These are phyloP conservation scores for Fusarium sp. DNA, from an alignment of 2,329 filamentous ascomycete genomes.

Conservation along the genomic window DNA sequence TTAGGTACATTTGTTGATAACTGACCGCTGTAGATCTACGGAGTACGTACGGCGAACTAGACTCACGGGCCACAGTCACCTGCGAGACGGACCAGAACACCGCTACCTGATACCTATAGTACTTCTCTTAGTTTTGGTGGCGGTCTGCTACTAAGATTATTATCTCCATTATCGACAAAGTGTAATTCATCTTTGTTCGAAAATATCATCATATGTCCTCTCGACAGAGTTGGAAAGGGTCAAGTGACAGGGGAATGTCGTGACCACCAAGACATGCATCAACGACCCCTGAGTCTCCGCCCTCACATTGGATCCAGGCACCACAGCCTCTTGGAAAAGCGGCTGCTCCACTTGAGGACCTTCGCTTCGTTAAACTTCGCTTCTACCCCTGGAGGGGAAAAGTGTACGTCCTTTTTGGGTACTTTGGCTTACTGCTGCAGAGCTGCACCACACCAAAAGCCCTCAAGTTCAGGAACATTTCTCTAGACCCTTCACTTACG, in stretches of 20 bases:
- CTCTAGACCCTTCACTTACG: constrained; percentile 28
- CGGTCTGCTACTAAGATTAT: constrained; percentile 15
- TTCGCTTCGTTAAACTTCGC: constrained; percentile 37
- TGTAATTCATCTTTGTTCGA: neutral
- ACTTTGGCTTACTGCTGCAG: constrained; percentile 18
- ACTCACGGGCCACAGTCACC: constrained; percentile 10
- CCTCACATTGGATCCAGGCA: constrained; percentile 8
- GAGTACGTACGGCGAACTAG: neutral
- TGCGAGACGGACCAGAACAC: constrained; percentile 15
- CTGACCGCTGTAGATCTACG: constrained; percentile 8
- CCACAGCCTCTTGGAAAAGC: constrained; percentile 11
- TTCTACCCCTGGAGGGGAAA: constrained; percentile 37
- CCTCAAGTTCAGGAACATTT: constrained; percentile 20
- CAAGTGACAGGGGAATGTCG: constrained; percentile 23
- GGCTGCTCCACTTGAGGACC: constrained; percentile 36
- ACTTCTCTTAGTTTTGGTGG: neutral
- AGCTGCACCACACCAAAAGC: constrained; percentile 20
- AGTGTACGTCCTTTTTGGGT: constrained; percentile 33
- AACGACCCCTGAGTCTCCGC: constrained; percentile 34
- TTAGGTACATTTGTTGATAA: neutral
- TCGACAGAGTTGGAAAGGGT: constrained; percentile 11
- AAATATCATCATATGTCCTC: constrained; percentile 21
- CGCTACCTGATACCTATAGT: constrained; percentile 33
- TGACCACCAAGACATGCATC: constrained; percentile 38
- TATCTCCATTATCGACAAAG: neutral